A percentile compares a stretch with the other conserved stretches of the same genome.
Conservation (phyloP, 208 protist genomes). For the Leishmania gerbilli region DNA sequence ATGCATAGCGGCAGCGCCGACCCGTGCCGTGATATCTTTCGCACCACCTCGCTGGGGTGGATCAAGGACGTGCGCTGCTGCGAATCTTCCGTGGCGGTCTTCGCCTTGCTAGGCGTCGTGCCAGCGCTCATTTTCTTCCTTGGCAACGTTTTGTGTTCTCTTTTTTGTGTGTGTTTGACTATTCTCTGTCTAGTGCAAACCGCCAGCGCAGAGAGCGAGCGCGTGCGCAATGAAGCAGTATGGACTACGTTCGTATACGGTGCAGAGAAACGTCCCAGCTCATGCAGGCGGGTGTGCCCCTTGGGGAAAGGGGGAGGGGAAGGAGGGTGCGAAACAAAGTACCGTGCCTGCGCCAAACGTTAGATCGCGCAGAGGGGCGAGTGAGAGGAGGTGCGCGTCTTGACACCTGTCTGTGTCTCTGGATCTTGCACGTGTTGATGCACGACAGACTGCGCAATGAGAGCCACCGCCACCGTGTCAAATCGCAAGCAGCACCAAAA, state of each 20-base stretch:
- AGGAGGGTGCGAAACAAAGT: background rate
- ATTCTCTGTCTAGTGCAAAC: background rate
- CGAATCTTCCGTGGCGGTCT: background rate
- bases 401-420: background rate
- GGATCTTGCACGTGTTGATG: background rate
- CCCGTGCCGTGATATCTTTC: conserved; percentile 13
- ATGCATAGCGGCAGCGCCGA: conserved; percentile 50
- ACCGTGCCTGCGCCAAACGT: background rate
- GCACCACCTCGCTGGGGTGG: background rate
- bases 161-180: background rate
- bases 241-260: background rate
- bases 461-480: background rate
- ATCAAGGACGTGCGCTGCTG: conserved; percentile 11
- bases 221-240: background rate
- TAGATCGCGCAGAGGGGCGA: background rate
- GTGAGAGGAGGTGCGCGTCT: background rate
- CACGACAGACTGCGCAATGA: background rate
- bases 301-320: background rate
- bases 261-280: background rate
- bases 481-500: background rate
- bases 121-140: background rate
- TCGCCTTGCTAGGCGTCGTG: conserved; percentile 1
- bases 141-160: background rate
- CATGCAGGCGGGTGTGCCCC: background rate
- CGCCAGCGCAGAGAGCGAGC: background rate